These are phyloP conservation scores for Pistacia vera DNA, from an alignment of 345 rosid genomes.

Conservation along the genomic window DNA sequence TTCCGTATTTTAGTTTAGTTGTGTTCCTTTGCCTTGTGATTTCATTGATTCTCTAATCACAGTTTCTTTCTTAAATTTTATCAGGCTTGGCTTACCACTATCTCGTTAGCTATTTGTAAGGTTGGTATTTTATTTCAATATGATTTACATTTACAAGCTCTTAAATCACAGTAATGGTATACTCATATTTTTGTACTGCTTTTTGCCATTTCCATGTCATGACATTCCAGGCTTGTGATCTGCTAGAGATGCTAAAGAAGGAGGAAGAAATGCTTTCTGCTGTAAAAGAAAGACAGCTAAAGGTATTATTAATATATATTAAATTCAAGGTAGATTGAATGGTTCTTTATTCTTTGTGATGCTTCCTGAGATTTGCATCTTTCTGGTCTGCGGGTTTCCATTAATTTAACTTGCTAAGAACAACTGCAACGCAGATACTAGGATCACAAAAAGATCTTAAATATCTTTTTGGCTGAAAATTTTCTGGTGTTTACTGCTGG, in stretches of 20 bases:
- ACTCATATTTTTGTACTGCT: slow-evolving; percentile 14
- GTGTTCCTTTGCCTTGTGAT: not conserved
- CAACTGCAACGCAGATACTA: not conserved
- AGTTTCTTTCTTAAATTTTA: not conserved
- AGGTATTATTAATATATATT: slow-evolving; percentile 48
- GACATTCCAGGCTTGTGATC: slow-evolving; percentile 70
- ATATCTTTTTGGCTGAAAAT: not conserved
- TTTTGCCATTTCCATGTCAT: slow-evolving; percentile 8
- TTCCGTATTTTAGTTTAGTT: too few species aligned
- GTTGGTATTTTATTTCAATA: slow-evolving; percentile 41
- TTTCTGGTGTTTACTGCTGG: slow-evolving; percentile 4
- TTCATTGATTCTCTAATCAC: too few species aligned
- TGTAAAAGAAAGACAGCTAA: slow-evolving; percentile 65
- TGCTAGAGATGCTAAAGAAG: slow-evolving; percentile 80
- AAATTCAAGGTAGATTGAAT: slow-evolving; percentile 6
- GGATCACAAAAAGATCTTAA: not conserved
- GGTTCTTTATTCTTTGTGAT: not conserved
- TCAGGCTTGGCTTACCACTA: slow-evolving; percentile 95
- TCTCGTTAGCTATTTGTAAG: slow-evolving; percentile 78
- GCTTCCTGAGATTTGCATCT: slow-evolving; percentile 6
- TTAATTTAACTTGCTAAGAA: not conserved
- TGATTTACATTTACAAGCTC: not conserved
- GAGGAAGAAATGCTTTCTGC: slow-evolving; percentile 94
- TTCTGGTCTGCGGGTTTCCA: not conserved
- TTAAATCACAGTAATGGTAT: not conserved